phyloP scores from a whole-genome alignment of 2,329 filamentous ascomycete species.

The Colletotrichum cordylinicola region DNA sequence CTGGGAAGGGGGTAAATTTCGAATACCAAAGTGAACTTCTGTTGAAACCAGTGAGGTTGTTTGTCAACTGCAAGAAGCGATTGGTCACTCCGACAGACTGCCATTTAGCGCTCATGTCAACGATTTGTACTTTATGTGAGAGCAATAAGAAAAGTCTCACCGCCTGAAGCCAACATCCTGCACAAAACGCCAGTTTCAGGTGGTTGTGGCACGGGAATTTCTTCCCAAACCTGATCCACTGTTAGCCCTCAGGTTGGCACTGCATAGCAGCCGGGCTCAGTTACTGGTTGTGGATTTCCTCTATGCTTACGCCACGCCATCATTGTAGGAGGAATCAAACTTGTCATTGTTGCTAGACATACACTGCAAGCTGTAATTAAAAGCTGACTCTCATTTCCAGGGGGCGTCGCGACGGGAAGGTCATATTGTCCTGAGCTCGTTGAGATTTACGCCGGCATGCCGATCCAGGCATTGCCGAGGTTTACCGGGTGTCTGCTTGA shows the following conservation, averaged over 20 bases:
- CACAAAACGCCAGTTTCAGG: conserved; percentile 31
- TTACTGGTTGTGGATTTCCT: conserved; percentile 31
- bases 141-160: conserved; percentile 6
- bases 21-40: conserved; percentile 28
- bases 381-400: background rate
- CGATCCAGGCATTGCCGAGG: background rate
- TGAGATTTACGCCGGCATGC: background rate
- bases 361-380: background rate
- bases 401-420: background rate
- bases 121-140: background rate
- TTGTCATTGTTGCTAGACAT: conserved; percentile 2
- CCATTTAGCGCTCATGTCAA: background rate
- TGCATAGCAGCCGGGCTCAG: background rate
- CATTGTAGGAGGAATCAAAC: conserved; percentile 32
- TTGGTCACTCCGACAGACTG: conserved; percentile 38
- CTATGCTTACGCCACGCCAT: conserved; percentile 39
- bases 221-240: conserved; percentile 27
- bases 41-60: conserved; percentile 32
- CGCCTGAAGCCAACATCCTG: conserved; percentile 39
- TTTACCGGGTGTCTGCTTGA: background rate
- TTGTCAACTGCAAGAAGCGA: conserved; percentile 32
- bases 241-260: background rate
- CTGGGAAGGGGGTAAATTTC: background rate
- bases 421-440: background rate
- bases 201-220: conserved; percentile 31